phyloP scores from a whole-genome alignment of 164 flowering plant species.

The Umbellularia californica region DNA sequence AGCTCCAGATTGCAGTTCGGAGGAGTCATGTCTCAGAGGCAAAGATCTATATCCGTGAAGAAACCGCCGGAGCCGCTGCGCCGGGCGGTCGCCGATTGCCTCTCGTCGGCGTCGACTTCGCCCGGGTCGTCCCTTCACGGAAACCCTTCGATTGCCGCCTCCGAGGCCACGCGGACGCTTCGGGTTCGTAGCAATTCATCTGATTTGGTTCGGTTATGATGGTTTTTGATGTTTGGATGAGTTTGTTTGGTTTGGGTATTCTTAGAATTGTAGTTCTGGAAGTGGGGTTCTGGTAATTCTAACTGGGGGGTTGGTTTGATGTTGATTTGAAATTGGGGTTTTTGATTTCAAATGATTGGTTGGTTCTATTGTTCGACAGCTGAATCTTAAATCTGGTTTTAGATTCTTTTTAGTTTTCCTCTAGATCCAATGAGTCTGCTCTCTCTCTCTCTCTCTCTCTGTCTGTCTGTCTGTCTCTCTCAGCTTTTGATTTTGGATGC shows the following conservation, averaged over 20 bases:
- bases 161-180: conserved; percentile 83
- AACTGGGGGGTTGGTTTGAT: neutral
- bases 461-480: too few species aligned
- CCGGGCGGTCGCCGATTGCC: conserved; percentile 86
- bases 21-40: conserved; percentile 39
- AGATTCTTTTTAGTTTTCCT: neutral
- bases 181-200: conserved; percentile 57
- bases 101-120: conserved; percentile 46
- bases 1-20: conserved; percentile 11
- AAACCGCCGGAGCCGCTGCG: conserved; percentile 98
- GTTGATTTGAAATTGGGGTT: neutral
- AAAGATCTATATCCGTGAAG: conserved; percentile 70
- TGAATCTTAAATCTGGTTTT: neutral
- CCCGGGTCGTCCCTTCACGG: conserved; percentile 35
- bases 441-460: too few species aligned
- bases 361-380: neutral
- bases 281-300: neutral
- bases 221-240: neutral
- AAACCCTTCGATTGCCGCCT: conserved; percentile 37
- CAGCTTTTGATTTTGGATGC: neutral
- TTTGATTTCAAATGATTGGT: neutral
- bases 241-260: neutral
- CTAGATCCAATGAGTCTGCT: neutral
- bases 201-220: neutral
- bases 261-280: neutral